Evolutionary conservation across 495 filamentous ascomycete species (phyloP).

Genomic region (Lophium mytilinum): DNA sequence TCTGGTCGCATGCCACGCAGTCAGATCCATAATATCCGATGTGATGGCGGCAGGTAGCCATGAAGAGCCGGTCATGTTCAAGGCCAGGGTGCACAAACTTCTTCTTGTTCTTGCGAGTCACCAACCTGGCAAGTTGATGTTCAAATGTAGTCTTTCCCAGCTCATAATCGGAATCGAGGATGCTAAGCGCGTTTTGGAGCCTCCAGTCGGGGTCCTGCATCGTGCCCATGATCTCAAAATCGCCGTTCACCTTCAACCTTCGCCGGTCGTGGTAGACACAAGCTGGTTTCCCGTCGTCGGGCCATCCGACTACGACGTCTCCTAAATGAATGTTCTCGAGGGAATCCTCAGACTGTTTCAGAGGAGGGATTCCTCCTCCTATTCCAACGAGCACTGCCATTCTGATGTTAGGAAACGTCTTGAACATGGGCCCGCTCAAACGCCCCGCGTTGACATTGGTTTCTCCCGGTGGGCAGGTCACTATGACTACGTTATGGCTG

Average conservation of each 20-base stretch:
- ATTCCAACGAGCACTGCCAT: conserved; percentile 10
- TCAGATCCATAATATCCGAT: not conserved
- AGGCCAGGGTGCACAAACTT: not conserved
- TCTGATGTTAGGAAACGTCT: conserved; percentile 14
- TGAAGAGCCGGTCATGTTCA: not conserved
- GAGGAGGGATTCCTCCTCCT: conserved; percentile 5
- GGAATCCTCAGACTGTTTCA: not conserved
- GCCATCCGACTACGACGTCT: conserved; percentile 1
- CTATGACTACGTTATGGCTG: conserved; percentile 9
- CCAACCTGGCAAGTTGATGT: not conserved
- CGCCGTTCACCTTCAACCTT: conserved; percentile 2
- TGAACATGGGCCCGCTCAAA: conserved; percentile 9
- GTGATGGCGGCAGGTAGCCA: not conserved
- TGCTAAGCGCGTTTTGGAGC: not conserved
- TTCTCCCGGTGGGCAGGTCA: conserved; percentile 3
- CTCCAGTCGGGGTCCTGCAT: not conserved
- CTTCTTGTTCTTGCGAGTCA: not conserved
- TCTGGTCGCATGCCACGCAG: not conserved
- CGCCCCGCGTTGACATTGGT: conserved; percentile 9
- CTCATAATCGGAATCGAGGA: not conserved
- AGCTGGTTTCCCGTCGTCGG: not conserved
- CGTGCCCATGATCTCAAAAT: not conserved
- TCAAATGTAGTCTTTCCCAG: not conserved
- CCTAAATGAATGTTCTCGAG: conserved; percentile 6
- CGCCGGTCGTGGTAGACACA: not conserved